These are phyloP conservation scores for Clonostachys byssicola DNA, from an alignment of 2,329 filamentous ascomycete genomes.

Conservation along the genomic window DNA sequence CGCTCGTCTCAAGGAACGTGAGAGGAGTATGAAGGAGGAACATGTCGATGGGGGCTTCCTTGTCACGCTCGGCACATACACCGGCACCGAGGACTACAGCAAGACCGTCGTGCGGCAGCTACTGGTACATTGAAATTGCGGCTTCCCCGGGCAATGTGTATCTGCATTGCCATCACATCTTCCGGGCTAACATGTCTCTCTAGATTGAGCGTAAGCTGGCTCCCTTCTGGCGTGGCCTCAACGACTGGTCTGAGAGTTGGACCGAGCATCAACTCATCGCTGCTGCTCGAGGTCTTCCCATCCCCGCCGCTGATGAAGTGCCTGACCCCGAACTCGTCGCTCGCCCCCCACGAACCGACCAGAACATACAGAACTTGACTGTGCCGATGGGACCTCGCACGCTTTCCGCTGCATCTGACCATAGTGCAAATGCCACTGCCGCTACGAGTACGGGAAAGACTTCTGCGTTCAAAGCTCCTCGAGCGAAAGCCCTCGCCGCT, in stretches of 20 bases:
- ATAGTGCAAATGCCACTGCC: constrained; percentile 36
- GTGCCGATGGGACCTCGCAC: constrained; percentile 77
- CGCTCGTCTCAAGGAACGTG: constrained; percentile 75
- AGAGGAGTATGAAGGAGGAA: constrained; percentile 86
- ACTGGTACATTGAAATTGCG: constrained; percentile 56
- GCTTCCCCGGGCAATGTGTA: background rate
- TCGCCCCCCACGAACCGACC: constrained; percentile 40
- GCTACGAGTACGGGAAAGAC: constrained; percentile 58
- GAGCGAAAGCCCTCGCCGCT: constrained; percentile 85
- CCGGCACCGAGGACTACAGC: constrained; percentile 87
- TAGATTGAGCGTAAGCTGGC: constrained; percentile 91
- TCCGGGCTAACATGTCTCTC: background rate
- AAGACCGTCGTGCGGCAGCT: constrained; percentile 84
- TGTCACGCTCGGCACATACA: constrained; percentile 92
- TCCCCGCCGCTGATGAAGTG: constrained; percentile 80
- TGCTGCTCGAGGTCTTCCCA: constrained; percentile 75
- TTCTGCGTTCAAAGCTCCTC: constrained; percentile 32
- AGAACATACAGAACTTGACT: constrained; percentile 66
- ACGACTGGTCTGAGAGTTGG: constrained; percentile 87
- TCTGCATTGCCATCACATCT: background rate
- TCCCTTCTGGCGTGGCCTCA: constrained; percentile 91
- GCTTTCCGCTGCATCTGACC: constrained; percentile 75
- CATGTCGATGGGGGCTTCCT: constrained; percentile 91
- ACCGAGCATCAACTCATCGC: constrained; percentile 94
- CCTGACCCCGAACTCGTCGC: constrained; percentile 63